Percentiles rank a stretch among this genome's conserved stretches.
phyloP scores from a whole-genome alignment of 192 early-diverging fungal genomes.

The Phycomyces nitens region DNA sequence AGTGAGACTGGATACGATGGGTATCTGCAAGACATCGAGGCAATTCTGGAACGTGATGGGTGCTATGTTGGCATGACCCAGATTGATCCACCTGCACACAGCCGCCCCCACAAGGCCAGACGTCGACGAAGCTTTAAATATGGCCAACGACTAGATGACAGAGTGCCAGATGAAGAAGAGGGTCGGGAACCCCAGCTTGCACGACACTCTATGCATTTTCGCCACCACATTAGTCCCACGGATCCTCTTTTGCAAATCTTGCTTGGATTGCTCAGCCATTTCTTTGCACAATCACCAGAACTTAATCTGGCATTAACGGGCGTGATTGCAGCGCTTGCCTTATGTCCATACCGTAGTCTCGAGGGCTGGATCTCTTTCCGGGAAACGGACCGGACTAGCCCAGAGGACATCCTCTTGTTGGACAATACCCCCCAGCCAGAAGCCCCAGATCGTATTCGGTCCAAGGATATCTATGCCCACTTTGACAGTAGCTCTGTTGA shows the following conservation, averaged over 20 bases:
- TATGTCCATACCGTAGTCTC: constrained; percentile 69
- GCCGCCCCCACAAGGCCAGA: constrained; percentile 24
- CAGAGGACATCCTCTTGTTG: constrained; percentile 35
- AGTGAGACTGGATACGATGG: constrained; percentile 51
- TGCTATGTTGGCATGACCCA: constrained; percentile 40
- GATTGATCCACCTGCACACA: neutral
- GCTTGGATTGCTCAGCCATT: constrained; percentile 62
- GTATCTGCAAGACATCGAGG: constrained; percentile 53
- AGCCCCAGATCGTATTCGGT: constrained; percentile 15
- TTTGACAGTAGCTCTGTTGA: constrained; percentile 28
- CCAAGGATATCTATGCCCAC: constrained; percentile 38
- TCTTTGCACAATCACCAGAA: constrained; percentile 85
- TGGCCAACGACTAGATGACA: constrained; percentile 37
- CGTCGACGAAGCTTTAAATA: constrained; percentile 51
- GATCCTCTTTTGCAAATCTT: constrained; percentile 70
- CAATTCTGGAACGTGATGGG: constrained; percentile 42
- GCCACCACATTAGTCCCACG: constrained; percentile 37
- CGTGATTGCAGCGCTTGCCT: constrained; percentile 75
- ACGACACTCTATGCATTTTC: no score
- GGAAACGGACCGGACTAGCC: constrained; percentile 39
- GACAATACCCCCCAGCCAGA: constrained; percentile 6
- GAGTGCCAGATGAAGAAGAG: neutral
- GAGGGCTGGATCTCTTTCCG: constrained; percentile 68
- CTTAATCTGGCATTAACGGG: constrained; percentile 92
- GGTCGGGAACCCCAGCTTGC: no score